Percentiles rank a stretch among this genome's conserved stretches.
phyloP scores from a whole-genome alignment of 768 basidiomycete genomes.

The Pleurotus giganteus region DNA sequence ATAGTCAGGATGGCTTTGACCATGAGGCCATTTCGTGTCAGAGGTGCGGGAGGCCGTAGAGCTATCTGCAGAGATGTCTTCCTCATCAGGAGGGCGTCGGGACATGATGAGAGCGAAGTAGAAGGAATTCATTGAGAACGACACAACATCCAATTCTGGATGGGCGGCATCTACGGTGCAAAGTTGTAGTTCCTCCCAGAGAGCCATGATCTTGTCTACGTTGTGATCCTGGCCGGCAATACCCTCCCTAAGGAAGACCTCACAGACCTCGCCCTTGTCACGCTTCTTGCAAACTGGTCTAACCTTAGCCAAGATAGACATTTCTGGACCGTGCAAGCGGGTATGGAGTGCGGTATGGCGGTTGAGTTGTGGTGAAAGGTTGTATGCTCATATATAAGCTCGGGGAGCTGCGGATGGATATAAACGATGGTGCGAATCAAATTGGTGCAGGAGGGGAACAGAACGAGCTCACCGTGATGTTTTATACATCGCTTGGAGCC shows the following conservation, averaged over 20 bases:
- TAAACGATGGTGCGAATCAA: not conserved
- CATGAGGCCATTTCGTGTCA: not conserved
- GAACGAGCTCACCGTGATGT: too few species aligned
- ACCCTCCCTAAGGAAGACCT: conserved; percentile 25
- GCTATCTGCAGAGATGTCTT: not conserved
- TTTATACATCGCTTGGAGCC: too few species aligned
- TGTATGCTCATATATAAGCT: not conserved
- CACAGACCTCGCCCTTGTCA: too few species aligned
- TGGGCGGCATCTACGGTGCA: conserved; percentile 36
- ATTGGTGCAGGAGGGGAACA: not conserved
- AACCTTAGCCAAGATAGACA: too few species aligned
- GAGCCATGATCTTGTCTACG: conserved; percentile 28
- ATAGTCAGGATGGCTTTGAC: not conserved
- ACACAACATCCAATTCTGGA: conserved; percentile 35
- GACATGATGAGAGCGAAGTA: conserved; percentile 42
- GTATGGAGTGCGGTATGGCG: too few species aligned
- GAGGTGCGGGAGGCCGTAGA: not conserved
- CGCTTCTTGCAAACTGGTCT: too few species aligned
- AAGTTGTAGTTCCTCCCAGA: conserved; percentile 42
- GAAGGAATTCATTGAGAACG: conserved; percentile 34
- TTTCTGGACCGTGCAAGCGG: too few species aligned
- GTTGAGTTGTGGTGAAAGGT: not conserved
- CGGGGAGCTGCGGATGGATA: not conserved
- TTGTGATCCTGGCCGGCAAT: conserved; percentile 37
- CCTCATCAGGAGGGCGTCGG: not conserved